Evolutionary conservation across 208 protist genomes (phyloP), one percentile per base, ranked within the genome.

Genomic region (Leishmania turanica): DNA sequence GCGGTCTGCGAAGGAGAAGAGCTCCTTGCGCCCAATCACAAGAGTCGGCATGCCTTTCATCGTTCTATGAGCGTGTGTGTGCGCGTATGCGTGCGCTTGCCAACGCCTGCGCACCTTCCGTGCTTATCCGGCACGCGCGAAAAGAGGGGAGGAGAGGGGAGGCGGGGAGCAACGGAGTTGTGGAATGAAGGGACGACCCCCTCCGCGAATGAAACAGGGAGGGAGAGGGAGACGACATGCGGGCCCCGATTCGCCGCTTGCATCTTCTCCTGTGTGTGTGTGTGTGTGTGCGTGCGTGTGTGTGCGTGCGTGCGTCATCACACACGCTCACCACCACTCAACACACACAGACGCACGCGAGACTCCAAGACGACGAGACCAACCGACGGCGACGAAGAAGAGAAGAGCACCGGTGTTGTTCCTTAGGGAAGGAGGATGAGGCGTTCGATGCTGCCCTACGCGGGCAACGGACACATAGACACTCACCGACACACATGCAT

Each of bases 1-100:
- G 4, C 93, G 88, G 75, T 96, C 93, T 17, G 91, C 93, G 71
- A 96, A 96, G 74, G 93, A 91, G 84, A 95, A 94, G 74, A 96
- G 91, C 72, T 96, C 90, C 79, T 92, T 88, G 71, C 85, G 83
- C 21, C 93, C 93, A 86, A 96, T 95, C 11, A 92, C 54, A 34
- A 92, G 83, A 40, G 76, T 79, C 34, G 75, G 7, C 86, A 83
- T 87, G 47, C 7, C 9, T 13, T 51, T 42, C 27, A 4, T 68
- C 13, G 37, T 2, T 68, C 34, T 77, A 68, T 65, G 56, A 15
- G 11, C 34, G 49, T 34, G 24, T 34, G 24, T 54, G 47, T n/a
- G 54, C 9, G 40, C 6, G 68, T 51, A 15, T 71, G 49, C 34
- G 40, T 71, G 65, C 34, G 21, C 17, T 2, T 40, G 54, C 42